Conservation (phyloP, 306 rosid genomes). For the Inga leiocalycina region DNA sequence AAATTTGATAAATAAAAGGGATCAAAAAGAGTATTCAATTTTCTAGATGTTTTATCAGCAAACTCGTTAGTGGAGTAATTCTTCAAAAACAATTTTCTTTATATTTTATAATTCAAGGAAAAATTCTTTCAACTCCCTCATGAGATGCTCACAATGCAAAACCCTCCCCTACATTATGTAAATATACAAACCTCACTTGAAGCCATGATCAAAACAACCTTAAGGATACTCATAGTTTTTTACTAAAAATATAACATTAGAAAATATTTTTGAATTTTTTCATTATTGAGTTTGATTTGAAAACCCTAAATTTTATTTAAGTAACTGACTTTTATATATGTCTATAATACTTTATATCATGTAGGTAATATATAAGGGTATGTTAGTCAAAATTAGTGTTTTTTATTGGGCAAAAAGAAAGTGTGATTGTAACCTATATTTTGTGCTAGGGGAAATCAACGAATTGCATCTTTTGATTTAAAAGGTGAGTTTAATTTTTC, state of each 20-base stretch:
- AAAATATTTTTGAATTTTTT: neutral
- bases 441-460: neutral
- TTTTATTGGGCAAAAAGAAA: neutral
- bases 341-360: neutral
- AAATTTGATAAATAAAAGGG: constrained; percentile 21
- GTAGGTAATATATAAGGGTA: neutral
- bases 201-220: neutral
- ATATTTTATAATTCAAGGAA: neutral
- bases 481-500: neutral
- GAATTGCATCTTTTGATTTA: neutral
- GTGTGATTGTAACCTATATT: neutral
- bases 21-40: neutral
- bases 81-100: neutral
- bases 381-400: neutral
- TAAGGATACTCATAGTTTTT: neutral
- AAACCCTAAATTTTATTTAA: neutral
- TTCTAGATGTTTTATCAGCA: neutral
- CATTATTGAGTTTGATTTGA: neutral
- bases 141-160: neutral
- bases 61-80: constrained; percentile 8
- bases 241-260: neutral
- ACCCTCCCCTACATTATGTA: neutral
- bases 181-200: neutral
- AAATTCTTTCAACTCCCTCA: neutral
- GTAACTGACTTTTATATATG: neutral